Evolutionary conservation across 2,329 filamentous ascomycete genomes (phyloP).

Genomic region (Aspergillus ustus): DNA sequence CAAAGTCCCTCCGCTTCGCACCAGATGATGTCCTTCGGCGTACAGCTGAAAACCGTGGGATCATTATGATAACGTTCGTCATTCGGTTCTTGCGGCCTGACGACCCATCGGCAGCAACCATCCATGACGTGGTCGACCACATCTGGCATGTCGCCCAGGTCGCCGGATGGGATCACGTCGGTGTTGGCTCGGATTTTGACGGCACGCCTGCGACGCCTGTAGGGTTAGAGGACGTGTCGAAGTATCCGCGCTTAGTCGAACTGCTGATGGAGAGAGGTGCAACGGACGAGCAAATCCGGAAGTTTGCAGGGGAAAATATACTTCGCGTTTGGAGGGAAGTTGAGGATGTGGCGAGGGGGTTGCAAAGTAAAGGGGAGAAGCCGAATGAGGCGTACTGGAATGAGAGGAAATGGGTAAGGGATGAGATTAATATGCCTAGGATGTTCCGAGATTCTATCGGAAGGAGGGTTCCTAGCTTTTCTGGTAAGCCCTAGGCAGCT

Average conservation of each 20-base stretch:
- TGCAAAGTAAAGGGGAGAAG: background rate
- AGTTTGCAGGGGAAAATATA: conserved; percentile 10
- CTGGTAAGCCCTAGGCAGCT: background rate
- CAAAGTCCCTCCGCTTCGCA: background rate
- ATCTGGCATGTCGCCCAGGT: conserved; percentile 15
- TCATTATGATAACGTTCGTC: conserved; percentile 13
- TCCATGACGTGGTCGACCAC: conserved; percentile 8
- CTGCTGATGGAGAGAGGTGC: conserved; percentile 7
- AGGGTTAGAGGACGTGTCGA: conserved; percentile 5
- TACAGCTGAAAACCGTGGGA: background rate
- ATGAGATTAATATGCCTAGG: background rate
- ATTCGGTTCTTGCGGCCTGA: background rate
- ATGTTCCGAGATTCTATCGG: background rate
- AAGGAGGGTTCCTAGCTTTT: background rate
- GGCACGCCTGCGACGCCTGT: conserved; percentile 17
- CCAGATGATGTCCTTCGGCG: conserved; percentile 3
- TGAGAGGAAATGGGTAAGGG: background rate
- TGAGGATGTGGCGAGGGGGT: background rate
- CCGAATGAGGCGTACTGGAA: background rate
- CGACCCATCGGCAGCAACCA: background rate
- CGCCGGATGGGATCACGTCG: conserved; percentile 44
- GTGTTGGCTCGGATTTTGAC: conserved; percentile 36
- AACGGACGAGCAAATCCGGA: conserved; percentile 1
- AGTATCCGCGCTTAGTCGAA: conserved; percentile 1
- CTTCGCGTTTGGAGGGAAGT: conserved; percentile 6